phyloP scores from a whole-genome alignment of 2,329 filamentous ascomycete genomes.

The Saccharata proteae region DNA sequence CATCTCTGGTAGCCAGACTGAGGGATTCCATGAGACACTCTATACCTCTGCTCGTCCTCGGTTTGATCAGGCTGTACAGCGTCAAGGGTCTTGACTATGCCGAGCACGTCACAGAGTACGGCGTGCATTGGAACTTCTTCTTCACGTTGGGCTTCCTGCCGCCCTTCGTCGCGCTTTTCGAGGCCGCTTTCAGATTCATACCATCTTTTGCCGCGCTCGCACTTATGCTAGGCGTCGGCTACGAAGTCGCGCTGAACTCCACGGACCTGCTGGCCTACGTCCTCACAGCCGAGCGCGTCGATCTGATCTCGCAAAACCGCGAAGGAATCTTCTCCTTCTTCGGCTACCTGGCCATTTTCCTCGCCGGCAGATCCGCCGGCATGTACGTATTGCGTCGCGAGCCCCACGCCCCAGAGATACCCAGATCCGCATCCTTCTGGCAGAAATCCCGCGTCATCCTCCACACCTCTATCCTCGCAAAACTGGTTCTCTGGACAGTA shows the following conservation, averaged over 20 bases:
- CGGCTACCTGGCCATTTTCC: slow-evolving; percentile 89
- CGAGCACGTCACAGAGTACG: slow-evolving; percentile 94
- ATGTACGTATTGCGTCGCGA: slow-evolving; percentile 60
- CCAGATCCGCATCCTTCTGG: no score
- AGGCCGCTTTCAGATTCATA: slow-evolving; percentile 55
- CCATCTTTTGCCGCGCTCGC: slow-evolving; percentile 69
- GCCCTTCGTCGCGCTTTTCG: slow-evolving; percentile 76
- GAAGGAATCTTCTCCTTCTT: slow-evolving; percentile 93
- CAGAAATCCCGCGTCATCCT: slow-evolving; percentile 32
- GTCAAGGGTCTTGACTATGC: slow-evolving; percentile 94
- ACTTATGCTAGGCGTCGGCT: slow-evolving; percentile 53
- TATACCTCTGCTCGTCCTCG: slow-evolving; percentile 67
- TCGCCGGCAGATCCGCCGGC: slow-evolving; percentile 75
- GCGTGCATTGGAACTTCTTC: slow-evolving; percentile 99
- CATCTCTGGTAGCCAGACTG: slow-evolving; percentile 47
- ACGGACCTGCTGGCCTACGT: slow-evolving; percentile 74
- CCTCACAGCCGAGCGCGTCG: slow-evolving; percentile 64
- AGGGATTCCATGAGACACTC: slow-evolving; percentile 63
- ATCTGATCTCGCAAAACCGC: slow-evolving; percentile 77
- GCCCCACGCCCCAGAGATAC: background rate
- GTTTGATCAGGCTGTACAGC: slow-evolving; percentile 67
- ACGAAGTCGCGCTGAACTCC: slow-evolving; percentile 57
- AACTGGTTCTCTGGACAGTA: slow-evolving; percentile 50
- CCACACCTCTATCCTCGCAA: slow-evolving; percentile 48
- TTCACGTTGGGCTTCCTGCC: slow-evolving; percentile 85